phyloP scores from a whole-genome alignment of 495 filamentous ascomycete species.

The Talaromyces adpressus region DNA sequence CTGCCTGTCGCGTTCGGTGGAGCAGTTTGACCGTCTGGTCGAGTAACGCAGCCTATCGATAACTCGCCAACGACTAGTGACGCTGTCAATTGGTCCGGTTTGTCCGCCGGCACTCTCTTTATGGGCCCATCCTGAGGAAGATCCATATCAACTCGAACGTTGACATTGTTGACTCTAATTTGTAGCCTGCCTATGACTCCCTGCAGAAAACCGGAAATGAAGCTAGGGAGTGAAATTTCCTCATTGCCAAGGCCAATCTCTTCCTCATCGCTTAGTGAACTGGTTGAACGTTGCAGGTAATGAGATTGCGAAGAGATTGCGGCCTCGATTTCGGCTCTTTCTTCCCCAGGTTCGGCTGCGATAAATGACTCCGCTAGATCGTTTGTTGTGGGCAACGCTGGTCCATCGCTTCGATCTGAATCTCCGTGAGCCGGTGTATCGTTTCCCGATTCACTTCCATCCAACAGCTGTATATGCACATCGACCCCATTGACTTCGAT shows the following conservation, averaged over 20 bases:
- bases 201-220: conserved; percentile 75
- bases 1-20: conserved; percentile 45
- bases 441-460: conserved; percentile 20
- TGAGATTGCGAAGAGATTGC: conserved; percentile 62
- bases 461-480: conserved; percentile 45
- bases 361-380: conserved; percentile 86
- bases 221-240: conserved; percentile 65
- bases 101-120: conserved; percentile 33
- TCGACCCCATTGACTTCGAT: conserved; percentile 74
- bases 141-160: conserved; percentile 55
- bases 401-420: neutral
- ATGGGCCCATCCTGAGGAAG: conserved; percentile 36
- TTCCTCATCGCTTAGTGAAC: conserved; percentile 49
- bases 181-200: conserved; percentile 76
- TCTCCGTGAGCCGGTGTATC: neutral
- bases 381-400: conserved; percentile 61
- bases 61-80: conserved; percentile 60
- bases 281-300: conserved; percentile 34
- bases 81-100: conserved; percentile 49
- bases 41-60: conserved; percentile 56
- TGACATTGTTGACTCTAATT: conserved; percentile 60
- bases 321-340: conserved; percentile 69
- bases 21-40: conserved; percentile 20
- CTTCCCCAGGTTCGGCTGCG: conserved; percentile 66
- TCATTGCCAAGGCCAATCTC: conserved; percentile 65